These are phyloP conservation scores for Cystobasidium ongulense DNA, from an alignment of 768 basidiomycete genomes.

Conservation along the genomic window DNA sequence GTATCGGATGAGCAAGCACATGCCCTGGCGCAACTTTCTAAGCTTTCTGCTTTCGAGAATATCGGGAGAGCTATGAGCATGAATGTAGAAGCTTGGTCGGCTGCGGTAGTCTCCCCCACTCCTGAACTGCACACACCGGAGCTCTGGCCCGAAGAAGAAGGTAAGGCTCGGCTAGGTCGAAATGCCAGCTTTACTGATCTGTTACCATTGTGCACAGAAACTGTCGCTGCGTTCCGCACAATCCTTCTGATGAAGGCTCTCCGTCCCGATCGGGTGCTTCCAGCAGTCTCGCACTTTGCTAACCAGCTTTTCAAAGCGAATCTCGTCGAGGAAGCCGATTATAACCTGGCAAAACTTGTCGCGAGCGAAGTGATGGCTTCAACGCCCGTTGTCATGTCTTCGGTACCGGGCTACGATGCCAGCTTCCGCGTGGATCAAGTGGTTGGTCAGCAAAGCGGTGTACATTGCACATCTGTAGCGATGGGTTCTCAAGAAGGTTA, in stretches of 20 bases:
- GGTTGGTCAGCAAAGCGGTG: conserved; percentile 54
- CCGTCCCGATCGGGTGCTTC: conserved; percentile 81
- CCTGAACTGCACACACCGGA: conserved; percentile 57
- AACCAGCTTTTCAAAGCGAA: conserved; percentile 69
- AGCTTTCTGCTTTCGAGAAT: conserved; percentile 66
- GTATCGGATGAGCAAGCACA: conserved; percentile 61
- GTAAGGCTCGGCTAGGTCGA: not conserved
- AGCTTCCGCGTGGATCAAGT: conserved; percentile 89
- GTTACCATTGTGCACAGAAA: conserved; percentile 48
- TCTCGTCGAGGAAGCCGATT: conserved; percentile 63
- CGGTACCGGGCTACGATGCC: conserved; percentile 95
- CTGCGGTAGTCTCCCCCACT: conserved; percentile 52
- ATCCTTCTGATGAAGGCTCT: conserved; percentile 78
- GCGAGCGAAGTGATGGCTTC: conserved; percentile 65
- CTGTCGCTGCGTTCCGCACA: conserved; percentile 28
- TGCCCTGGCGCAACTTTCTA: conserved; percentile 64
- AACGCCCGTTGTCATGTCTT: conserved; percentile 80
- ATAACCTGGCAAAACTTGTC: conserved; percentile 71
- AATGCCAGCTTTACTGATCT: not conserved
- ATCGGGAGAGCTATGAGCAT: conserved; percentile 57
- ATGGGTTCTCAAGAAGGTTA: conserved; percentile 99
- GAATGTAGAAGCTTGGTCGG: conserved; percentile 60
- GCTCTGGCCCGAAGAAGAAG: conserved; percentile 46
- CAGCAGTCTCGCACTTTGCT: conserved; percentile 69
- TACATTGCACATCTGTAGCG: conserved; percentile 77